Evolutionary conservation across 257 asterid species (phyloP).

Genomic region (Pogostemon cablin): DNA sequence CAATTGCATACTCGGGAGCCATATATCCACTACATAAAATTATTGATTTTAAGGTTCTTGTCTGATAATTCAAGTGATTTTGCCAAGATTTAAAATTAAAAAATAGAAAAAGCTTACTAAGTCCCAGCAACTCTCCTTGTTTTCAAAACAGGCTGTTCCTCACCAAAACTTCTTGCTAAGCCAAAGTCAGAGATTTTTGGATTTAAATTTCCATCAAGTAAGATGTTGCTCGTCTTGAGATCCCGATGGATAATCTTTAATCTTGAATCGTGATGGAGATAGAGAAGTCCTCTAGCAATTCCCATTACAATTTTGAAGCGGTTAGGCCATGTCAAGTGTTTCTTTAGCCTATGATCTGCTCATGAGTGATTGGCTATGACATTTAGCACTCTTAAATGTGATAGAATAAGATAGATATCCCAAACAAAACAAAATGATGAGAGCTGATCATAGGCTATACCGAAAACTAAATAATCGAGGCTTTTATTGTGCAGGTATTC

Average conservation of each 20-base stretch:
- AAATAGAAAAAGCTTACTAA: conserved; percentile 38
- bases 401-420: neutral
- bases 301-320: conserved; percentile 48
- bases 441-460: conserved; percentile 16
- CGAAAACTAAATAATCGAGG: conserved; percentile 44
- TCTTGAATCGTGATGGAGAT: conserved; percentile 54
- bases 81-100: neutral
- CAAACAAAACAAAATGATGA: neutral
- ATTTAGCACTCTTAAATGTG: neutral
- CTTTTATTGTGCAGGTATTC: conserved; percentile 47
- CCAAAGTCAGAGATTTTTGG: conserved; percentile 57
- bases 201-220: too few relatives aligned
- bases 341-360: conserved; percentile 35
- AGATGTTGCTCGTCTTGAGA: too few relatives aligned
- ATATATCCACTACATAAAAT: conserved; percentile 40
- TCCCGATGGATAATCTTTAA: conserved; percentile 34
- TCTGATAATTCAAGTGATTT: neutral
- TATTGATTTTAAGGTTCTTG: neutral
- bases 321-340: conserved; percentile 39
- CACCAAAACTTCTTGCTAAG: conserved; percentile 44
- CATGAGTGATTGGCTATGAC: neutral
- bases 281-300: conserved; percentile 44
- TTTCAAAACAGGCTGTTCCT: conserved; percentile 30
- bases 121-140: conserved; percentile 51
- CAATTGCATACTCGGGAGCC: neutral